These are phyloP conservation scores for Tilletia walkeri DNA, from an alignment of 1,284 basidiomycete genomes.

Conservation along the genomic window DNA sequence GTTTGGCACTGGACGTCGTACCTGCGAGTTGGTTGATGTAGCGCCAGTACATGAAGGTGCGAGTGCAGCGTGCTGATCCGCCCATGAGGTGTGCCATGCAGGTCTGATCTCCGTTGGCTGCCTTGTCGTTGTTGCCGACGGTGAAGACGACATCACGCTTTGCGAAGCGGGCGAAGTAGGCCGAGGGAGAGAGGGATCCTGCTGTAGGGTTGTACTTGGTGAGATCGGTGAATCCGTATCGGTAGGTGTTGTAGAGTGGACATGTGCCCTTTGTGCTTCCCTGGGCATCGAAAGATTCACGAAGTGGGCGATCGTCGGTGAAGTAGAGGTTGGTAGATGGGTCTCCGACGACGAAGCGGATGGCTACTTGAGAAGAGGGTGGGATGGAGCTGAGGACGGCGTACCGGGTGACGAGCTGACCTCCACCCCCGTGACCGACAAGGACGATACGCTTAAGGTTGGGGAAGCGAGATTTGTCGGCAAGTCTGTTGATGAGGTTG, in stretches of 20 bases:
- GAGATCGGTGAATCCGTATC: conserved; percentile 50
- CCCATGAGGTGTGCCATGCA: conserved; percentile 53
- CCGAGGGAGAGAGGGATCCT: conserved; percentile 21
- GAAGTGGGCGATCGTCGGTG: conserved; percentile 43
- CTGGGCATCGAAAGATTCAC: conserved; percentile 28
- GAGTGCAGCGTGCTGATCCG: conserved; percentile 40
- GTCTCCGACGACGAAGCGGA: conserved; percentile 42
- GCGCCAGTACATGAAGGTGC: conserved; percentile 52
- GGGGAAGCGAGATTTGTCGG: conserved; percentile 37
- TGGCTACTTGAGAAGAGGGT: neutral
- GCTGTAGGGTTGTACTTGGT: conserved; percentile 34
- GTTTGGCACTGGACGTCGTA: neutral
- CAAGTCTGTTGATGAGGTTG: conserved; percentile 37
- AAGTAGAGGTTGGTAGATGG: conserved; percentile 47
- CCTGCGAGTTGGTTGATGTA: conserved; percentile 49
- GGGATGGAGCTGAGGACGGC: conserved; percentile 41
- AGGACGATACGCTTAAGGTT: conserved; percentile 43
- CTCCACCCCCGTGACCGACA: conserved; percentile 54
- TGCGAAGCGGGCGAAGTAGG: conserved; percentile 46
- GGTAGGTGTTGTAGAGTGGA: conserved; percentile 47
- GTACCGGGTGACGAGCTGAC: conserved; percentile 50
- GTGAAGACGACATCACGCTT: conserved; percentile 48
- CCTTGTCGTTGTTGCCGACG: conserved; percentile 44
- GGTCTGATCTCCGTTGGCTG: conserved; percentile 43
- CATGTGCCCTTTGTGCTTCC: conserved; percentile 28